Evolutionary conservation across 345 rosid species (phyloP).

Genomic region (Eucalyptus virginea): DNA sequence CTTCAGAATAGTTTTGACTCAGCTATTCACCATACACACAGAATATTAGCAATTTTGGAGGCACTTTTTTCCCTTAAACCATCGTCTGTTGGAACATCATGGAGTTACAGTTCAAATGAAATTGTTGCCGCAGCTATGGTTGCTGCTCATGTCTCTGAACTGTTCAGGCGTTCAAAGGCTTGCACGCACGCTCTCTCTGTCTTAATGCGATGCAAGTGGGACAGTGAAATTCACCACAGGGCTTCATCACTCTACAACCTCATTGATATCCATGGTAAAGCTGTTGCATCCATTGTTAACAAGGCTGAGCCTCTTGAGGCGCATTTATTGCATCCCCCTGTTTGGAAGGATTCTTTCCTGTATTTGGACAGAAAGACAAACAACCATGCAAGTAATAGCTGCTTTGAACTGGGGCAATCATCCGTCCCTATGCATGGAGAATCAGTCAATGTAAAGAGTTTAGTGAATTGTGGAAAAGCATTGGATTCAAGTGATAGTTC

Average conservation of each 20-base stretch:
- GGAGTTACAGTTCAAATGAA: slow-evolving; percentile 93
- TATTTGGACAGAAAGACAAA: slow-evolving; percentile 29
- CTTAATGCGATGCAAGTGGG: slow-evolving; percentile 89
- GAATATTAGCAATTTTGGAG: slow-evolving; percentile 84
- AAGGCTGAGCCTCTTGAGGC: slow-evolving; percentile 95
- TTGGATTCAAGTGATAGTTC: slow-evolving; percentile 25
- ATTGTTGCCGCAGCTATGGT: slow-evolving; percentile 99
- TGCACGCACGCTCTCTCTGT: slow-evolving; percentile 79
- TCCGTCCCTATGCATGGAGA: slow-evolving; percentile 21
- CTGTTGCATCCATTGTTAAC: slow-evolving; percentile 83
- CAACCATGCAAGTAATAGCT: slow-evolving; percentile 12
- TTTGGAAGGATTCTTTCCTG: slow-evolving; percentile 43
- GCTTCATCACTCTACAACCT: slow-evolving; percentile 89
- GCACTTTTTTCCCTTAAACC: slow-evolving; percentile 93
- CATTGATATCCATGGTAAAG: slow-evolving; percentile 90
- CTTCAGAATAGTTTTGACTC: slow-evolving; percentile 51
- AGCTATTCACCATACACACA: slow-evolving; percentile 78
- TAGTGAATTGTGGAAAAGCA: slow-evolving; percentile 25
- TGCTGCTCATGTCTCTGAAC: slow-evolving; percentile 94
- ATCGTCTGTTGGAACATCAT: slow-evolving; percentile 83
- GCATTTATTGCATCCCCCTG: slow-evolving; percentile 42
- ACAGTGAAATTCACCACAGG: slow-evolving; percentile 61
- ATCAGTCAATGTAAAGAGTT: slow-evolving; percentile 20
- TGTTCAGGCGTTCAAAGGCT: slow-evolving; percentile 85
- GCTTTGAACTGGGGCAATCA: slow-evolving; percentile 27